Base-by-base conservation (phyloP, 768 basidiomycete genomes). In the Rubroboletus satanas region DNA sequence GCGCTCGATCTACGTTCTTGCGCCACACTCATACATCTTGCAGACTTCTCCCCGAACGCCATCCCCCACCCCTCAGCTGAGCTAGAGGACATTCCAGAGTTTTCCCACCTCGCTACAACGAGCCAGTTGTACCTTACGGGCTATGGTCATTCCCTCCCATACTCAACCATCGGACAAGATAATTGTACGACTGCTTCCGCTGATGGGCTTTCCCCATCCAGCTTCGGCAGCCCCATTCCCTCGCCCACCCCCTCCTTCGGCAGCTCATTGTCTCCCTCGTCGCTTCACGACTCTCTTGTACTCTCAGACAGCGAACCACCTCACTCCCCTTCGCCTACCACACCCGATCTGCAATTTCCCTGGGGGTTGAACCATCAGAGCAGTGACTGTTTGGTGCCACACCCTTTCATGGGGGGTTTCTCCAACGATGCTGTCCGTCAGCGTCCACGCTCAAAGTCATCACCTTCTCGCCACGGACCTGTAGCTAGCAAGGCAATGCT, bases 401-500 rank as follows among this genome's bases (percentile, higher is more conserved):
- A 31, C 15, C 35, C 45, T 42, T 43, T 18, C 31, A 29, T 50
- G 4, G 45, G 21, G 5, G 1, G 51, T 23, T 7, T 42, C 18
- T 14, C 45, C 53, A n/a, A 41, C 18, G 52, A 57, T 7, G n/a
- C 59, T 8, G 26, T 58, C 48, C 21, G 39, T 52, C 55, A 52
- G 2, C 69, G 71, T 14, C 35, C 52, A 9, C 63, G 57, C 10
- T 59, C 66, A 7, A 29, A 7, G n/a, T 62, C 69, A 0, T 45
- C 61, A 5, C 43, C 54, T 2, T 37, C 48, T 15, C 62, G 56
- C 17, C 57, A 10, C 9, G 56, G 59, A 9, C 58, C 63, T 1
- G 69, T 71, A 4, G 71, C 69, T 0, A 71, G 67, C 45, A 70
- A 60, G 51, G 69, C 69, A 0, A 71, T 72, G 71, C 59, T 69